Conservation (phyloP, 148 eudicot genomes). For the Persicaria tinctoria region DNA sequence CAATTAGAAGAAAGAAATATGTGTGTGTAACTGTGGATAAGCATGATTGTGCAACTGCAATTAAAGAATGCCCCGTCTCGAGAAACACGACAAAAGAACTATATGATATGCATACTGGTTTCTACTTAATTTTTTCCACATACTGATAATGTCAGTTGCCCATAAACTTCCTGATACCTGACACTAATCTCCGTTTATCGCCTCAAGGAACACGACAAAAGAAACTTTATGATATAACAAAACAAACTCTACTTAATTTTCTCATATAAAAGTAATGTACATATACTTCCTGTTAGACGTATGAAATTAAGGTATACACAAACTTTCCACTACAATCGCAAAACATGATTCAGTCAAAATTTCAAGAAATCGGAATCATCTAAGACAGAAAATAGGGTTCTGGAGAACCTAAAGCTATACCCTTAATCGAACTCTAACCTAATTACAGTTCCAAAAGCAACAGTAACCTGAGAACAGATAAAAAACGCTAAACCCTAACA, state of each 20-base stretch:
- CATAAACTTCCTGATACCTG: neutral
- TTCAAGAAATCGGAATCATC: neutral
- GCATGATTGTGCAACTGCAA: neutral
- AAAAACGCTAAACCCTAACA: neutral
- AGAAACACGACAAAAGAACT: neutral
- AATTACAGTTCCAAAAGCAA: neutral
- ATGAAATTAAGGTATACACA: neutral
- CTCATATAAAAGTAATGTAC: too few relatives aligned
- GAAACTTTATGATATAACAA: too few relatives aligned
- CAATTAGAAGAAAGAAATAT: neutral
- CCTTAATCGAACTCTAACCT: neutral
- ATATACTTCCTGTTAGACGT: too few relatives aligned
- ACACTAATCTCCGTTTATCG: neutral
- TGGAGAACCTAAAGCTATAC: neutral
- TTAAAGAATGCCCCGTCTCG: neutral
- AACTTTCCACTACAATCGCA: neutral
- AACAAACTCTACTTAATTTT: too few relatives aligned
- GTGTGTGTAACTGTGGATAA: neutral
- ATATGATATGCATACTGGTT: too few relatives aligned
- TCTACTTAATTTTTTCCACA: too few relatives aligned
- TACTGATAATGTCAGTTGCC: too few relatives aligned
- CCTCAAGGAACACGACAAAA: neutral
- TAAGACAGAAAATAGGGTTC: neutral
- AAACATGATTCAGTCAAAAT: neutral
- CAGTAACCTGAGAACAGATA: neutral